These are phyloP conservation scores for Trypanosoma scelopori DNA, from an alignment of 208 protist genomes.

Conservation along the genomic window DNA sequence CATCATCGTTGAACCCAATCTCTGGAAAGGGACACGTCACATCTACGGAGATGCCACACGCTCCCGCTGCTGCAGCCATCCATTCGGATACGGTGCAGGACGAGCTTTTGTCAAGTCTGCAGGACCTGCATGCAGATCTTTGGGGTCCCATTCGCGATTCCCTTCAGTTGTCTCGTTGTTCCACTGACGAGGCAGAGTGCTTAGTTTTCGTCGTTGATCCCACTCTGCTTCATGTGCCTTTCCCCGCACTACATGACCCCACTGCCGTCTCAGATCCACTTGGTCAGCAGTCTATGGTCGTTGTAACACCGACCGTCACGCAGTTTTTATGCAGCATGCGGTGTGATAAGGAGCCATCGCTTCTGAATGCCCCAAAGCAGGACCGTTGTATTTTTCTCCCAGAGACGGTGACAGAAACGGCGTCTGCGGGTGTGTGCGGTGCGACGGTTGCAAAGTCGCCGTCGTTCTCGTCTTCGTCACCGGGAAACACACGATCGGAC, in stretches of 20 bases:
- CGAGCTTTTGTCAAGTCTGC: constrained; percentile 39
- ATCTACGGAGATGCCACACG: constrained; percentile 2
- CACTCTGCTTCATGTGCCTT: constrained; percentile 74
- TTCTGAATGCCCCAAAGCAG: constrained; percentile 10
- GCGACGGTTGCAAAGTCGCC: no score
- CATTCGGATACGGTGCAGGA: constrained; percentile 9
- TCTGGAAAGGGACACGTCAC: neutral
- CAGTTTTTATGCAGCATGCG: constrained; percentile 58
- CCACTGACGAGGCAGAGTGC: constrained; percentile 48
- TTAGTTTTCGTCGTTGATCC: constrained; percentile 80
- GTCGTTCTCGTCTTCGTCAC: constrained; percentile 13
- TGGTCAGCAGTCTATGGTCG: constrained; percentile 55
- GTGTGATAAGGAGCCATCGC: constrained; percentile 3
- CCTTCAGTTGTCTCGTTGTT: constrained; percentile 36
- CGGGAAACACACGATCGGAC: neutral
- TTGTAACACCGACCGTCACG: constrained; percentile 66
- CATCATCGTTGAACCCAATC: constrained; percentile 4
- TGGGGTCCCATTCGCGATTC: constrained; percentile 62
- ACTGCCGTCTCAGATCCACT: constrained; percentile 28
- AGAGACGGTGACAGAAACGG: constrained; percentile 7
- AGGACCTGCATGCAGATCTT: constrained; percentile 75
- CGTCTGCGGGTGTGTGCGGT: no score
- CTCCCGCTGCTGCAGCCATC: neutral
- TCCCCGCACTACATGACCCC: constrained; percentile 47
- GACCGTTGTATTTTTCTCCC: constrained; percentile 32